Percentiles rank a stretch among this genome's conserved stretches.
phyloP scores from a whole-genome alignment of 768 basidiomycete genomes.

The Mycena vulgaris region DNA sequence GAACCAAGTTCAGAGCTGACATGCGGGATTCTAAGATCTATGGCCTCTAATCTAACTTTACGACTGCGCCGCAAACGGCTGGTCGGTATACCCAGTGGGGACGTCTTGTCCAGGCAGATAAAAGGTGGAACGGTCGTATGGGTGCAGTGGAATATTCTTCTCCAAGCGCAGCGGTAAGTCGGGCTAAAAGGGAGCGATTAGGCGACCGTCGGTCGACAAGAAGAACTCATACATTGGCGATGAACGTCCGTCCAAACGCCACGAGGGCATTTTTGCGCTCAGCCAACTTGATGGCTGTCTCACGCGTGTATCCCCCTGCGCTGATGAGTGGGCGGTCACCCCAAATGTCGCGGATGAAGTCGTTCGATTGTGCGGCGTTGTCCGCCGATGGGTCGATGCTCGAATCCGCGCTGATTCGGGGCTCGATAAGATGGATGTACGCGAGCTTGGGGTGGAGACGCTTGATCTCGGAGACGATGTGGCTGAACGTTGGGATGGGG shows the following conservation, averaged over 20 bases:
- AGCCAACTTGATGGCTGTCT: slow-evolving; percentile 46
- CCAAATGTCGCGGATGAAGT: slow-evolving; percentile 48
- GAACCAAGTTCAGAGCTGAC: too few species aligned
- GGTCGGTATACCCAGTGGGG: slow-evolving; percentile 49
- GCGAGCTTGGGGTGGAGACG: slow-evolving; percentile 53
- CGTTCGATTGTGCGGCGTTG: slow-evolving; percentile 33
- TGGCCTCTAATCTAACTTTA: too few species aligned
- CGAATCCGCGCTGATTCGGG: slow-evolving; percentile 37
- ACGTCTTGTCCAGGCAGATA: slow-evolving; percentile 39
- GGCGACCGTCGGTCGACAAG: not conserved
- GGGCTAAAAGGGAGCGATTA: slow-evolving; percentile 42
- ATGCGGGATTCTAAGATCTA: too few species aligned
- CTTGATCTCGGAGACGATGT: slow-evolving; percentile 48
- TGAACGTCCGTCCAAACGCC: slow-evolving; percentile 54
- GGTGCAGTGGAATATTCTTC: slow-evolving; percentile 45
- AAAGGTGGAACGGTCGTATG: slow-evolving; percentile 48
- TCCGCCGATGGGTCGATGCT: not conserved
- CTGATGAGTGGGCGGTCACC: slow-evolving; percentile 45
- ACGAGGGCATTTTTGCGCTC: slow-evolving; percentile 42
- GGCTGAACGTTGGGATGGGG: slow-evolving; percentile 53
- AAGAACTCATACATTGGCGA: slow-evolving; percentile 49
- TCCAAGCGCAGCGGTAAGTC: slow-evolving; percentile 47
- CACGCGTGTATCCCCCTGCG: slow-evolving; percentile 51
- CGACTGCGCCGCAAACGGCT: slow-evolving; percentile 38
- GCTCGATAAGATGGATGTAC: slow-evolving; percentile 59